These are phyloP conservation scores for Venturia effusa DNA, from an alignment of 2,329 filamentous ascomycete species.

Conservation along the genomic window DNA sequence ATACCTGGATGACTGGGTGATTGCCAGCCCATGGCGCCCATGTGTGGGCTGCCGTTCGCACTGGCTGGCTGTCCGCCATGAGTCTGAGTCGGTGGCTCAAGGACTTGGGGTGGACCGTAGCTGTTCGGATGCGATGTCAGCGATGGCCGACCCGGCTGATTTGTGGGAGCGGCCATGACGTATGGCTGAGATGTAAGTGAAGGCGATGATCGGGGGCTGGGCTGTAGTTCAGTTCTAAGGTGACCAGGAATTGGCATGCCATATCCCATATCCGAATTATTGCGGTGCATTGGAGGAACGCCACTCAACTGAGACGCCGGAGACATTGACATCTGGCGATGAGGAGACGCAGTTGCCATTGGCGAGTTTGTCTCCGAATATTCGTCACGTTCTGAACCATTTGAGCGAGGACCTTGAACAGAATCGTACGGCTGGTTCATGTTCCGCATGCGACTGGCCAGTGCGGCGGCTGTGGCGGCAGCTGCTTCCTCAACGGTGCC, in stretches of 20 bases:
- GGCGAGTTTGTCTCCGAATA: conserved; percentile 64
- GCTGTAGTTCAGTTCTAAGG: conserved; percentile 63
- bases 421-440: conserved; percentile 22
- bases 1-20: conserved; percentile 68
- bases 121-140: conserved; percentile 77
- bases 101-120: conserved; percentile 72
- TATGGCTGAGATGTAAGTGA: conserved; percentile 53
- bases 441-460: conserved; percentile 43
- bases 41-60: conserved; percentile 76
- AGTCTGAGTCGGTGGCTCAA: conserved; percentile 70
- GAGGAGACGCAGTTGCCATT: conserved; percentile 70
- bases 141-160: conserved; percentile 36
- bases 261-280: conserved; percentile 13
- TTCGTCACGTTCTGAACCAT: conserved; percentile 60
- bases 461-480: conserved; percentile 73
- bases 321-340: conserved; percentile 68
- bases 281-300: conserved; percentile 56
- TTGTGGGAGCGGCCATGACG: conserved; percentile 42
- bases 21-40: conserved; percentile 72
- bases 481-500: conserved; percentile 92
- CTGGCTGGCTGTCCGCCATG: conserved; percentile 67
- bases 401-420: conserved; percentile 31
- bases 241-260: conserved; percentile 74
- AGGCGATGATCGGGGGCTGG: conserved; percentile 55
- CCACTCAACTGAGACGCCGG: conserved; percentile 65